A percentile compares a stretch with the other conserved stretches of the same genome.
Evolutionary conservation across 179 eudicot species (phyloP).

Genomic region (Drosera spatulata): DNA sequence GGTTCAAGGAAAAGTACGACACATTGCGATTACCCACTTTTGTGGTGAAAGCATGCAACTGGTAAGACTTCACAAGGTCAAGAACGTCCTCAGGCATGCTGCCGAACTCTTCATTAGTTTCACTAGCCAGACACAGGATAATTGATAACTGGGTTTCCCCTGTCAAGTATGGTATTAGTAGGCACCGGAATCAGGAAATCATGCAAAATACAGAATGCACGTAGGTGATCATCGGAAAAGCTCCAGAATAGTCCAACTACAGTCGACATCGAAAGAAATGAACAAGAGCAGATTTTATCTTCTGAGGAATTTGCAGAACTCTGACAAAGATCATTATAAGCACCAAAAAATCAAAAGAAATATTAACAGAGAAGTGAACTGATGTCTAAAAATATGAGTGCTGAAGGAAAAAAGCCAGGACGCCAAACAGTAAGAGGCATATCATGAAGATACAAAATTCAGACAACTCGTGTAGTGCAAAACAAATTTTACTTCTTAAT

Average conservation of each 20-base stretch:
- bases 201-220: not conserved
- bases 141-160: slow-evolving; percentile 49
- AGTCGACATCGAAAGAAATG: not conserved
- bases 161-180: slow-evolving; percentile 21
- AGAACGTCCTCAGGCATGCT: slow-evolving; percentile 44
- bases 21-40: slow-evolving; percentile 48
- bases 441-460: too few relatives aligned
- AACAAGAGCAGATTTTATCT: too few relatives aligned
- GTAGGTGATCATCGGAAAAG: not conserved
- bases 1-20: slow-evolving; percentile 1
- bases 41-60: slow-evolving; percentile 60
- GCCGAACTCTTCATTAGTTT: slow-evolving; percentile 23
- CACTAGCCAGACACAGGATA: slow-evolving; percentile 51
- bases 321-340: too few relatives aligned
- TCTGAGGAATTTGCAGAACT: too few relatives aligned
- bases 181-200: not conserved
- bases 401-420: too few relatives aligned
- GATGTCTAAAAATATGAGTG: too few relatives aligned
- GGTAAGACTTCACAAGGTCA: slow-evolving; percentile 53
- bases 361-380: too few relatives aligned
- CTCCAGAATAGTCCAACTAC: not conserved
- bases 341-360: too few relatives aligned
- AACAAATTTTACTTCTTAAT: too few relatives aligned
- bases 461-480: too few relatives aligned
- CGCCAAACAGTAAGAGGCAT: too few relatives aligned